Conservation (phyloP, 2,329 filamentous ascomycete species). For the Sclerotinia nivalis region DNA sequence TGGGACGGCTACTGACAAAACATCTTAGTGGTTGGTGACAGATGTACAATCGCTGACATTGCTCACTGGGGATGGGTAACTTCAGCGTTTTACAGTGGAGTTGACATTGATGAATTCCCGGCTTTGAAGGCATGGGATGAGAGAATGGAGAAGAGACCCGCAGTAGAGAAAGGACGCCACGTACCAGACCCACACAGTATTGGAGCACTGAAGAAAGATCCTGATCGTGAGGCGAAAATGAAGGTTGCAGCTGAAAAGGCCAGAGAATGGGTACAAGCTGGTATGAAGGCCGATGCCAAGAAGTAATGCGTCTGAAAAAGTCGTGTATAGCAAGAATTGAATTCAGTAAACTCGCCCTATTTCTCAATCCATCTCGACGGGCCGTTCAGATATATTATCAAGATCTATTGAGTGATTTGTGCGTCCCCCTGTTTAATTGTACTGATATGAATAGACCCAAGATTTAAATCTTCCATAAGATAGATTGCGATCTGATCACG, state of each 20-base stretch:
- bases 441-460: not conserved
- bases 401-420: not conserved
- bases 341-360: too few species aligned
- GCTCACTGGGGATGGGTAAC: constrained; percentile 46
- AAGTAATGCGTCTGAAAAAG: constrained; percentile 26
- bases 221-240: constrained; percentile 48
- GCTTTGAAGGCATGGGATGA: constrained; percentile 75
- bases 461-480: not conserved
- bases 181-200: constrained; percentile 68
- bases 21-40: constrained; percentile 59
- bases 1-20: not conserved
- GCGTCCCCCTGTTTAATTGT: not conserved
- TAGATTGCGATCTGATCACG: not conserved
- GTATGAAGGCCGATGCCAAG: constrained; percentile 53
- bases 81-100: constrained; percentile 49
- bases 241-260: constrained; percentile 56
- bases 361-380: not conserved
- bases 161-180: constrained; percentile 72
- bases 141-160: constrained; percentile 66
- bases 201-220: constrained; percentile 48
- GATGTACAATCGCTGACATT: constrained; percentile 75
- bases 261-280: constrained; percentile 65
- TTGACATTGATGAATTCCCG: constrained; percentile 76
- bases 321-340: not conserved
- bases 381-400: not conserved